Evolutionary conservation across 2,329 filamentous ascomycete genomes (phyloP).

Genomic region (Clonostachys rhizophaga): DNA sequence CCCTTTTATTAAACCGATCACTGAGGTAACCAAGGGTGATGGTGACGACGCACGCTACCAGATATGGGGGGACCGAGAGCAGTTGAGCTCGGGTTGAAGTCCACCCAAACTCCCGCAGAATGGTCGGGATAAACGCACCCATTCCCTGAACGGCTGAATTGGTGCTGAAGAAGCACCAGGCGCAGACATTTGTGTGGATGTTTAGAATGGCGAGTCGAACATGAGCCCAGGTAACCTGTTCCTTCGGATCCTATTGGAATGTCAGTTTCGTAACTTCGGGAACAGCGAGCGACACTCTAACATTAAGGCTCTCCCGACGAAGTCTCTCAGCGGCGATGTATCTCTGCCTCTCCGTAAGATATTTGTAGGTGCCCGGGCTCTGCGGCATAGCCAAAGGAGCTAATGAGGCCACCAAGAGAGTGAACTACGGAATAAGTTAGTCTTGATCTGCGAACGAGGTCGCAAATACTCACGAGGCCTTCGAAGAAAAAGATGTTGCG

Average conservation of each 20-base stretch:
- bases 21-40: not conserved
- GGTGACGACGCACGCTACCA: constrained; percentile 8
- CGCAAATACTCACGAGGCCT: constrained; percentile 31
- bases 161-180: constrained; percentile 52
- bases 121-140: constrained; percentile 41
- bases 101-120: constrained; percentile 34
- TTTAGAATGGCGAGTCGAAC: constrained; percentile 46
- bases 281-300: not conserved
- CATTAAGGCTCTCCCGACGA: not conserved
- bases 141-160: constrained; percentile 54
- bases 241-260: constrained; percentile 15
- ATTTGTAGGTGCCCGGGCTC: not conserved
- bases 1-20: constrained; percentile 18
- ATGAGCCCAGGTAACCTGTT: constrained; percentile 39
- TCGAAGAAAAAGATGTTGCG: constrained; percentile 62
- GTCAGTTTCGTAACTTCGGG: not conserved
- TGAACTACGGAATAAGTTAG: not conserved
- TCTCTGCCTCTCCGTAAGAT: not conserved
- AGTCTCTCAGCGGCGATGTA: not conserved
- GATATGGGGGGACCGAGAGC: constrained; percentile 38
- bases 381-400: not conserved
- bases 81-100: constrained; percentile 31
- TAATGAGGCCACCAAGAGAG: not conserved
- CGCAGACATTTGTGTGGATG: constrained; percentile 56
- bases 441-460: not conserved